Base-by-base conservation (phyloP, 2,329 filamentous ascomycete genomes). In the Zarea fungicola region DNA sequence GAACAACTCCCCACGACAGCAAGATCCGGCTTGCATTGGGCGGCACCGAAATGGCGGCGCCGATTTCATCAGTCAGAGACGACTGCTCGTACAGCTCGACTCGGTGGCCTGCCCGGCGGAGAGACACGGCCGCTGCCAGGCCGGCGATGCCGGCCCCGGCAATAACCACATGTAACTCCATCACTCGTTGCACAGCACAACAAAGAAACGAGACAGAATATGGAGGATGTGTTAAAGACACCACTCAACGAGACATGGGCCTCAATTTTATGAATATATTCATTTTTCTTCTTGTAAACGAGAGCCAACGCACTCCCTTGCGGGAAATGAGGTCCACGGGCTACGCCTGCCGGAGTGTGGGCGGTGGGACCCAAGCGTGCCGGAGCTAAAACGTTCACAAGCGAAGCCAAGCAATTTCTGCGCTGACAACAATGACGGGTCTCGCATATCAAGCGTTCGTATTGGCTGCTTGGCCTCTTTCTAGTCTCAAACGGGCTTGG, bases 111-210 rank as follows among this genome's bases (percentile, higher is more conserved):
- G 45, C 45, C 9, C 45, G 36, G 7, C 45, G 45, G 7, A 48
- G 45, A 5, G 45, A 48, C 7, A 48, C 37, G 36, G 45, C 61
- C 5, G 65, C 60, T 0, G 60, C 55, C 18, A 70, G 62, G 22
- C 67, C 67, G 9, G 64, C 62, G 22, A 69, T 66, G 23, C 67
- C 67, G 16, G 61, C 67, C n/a, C 67, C 67, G 14, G 65, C 58
- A 8, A 70, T 55, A 34, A 62, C 48, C 18, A 64, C 54, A 25
- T 62, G 48, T 14, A 65, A 56, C 55, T 19, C 13, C 29, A 19
- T n/a, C 5, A 11, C 9, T 16, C 9, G 18, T 16, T 23, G 16
- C 16, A 29, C 39, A 21, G 7, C 18, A 16, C 21, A 16, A 3
- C 26, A 34, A 11, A 23, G 40, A 9, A 22, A n/a, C 6, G 4